Evolutionary conservation across 306 rosid genomes (phyloP).

Genomic region (Rubus parviflorus): DNA sequence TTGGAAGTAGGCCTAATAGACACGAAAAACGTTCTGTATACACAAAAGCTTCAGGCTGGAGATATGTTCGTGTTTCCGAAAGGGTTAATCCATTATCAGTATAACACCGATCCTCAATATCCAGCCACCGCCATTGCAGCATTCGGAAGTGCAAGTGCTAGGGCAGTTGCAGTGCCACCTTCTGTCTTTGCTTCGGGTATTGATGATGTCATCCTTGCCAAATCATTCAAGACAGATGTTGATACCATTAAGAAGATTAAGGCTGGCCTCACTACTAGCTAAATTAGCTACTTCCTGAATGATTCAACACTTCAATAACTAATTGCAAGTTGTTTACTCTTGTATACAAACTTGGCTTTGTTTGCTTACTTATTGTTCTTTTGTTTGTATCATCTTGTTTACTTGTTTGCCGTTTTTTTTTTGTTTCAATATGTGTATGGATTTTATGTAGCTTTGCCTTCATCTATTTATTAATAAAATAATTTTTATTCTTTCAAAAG

Average conservation of each 20-base stretch:
- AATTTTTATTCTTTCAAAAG: background rate
- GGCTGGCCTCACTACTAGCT: conserved; percentile 10
- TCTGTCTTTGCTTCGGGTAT: conserved; percentile 28
- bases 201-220: conserved; percentile 29
- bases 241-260: conserved; percentile 26
- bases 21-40: conserved; percentile 21
- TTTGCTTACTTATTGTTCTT: background rate
- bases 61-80: conserved; percentile 41
- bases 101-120: conserved; percentile 7
- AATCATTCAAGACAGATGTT: conserved; percentile 34
- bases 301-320: background rate
- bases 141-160: conserved; percentile 45
- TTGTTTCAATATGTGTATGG: background rate
- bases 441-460: background rate
- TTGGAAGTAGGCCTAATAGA: conserved; percentile 42
- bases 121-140: conserved; percentile 38
- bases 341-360: background rate
- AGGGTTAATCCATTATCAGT: conserved; percentile 39
- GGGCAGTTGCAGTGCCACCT: conserved; percentile 25
- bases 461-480: background rate
- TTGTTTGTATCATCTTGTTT: background rate
- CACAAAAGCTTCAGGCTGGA: conserved; percentile 29
- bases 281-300: background rate
- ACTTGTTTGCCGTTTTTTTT: background rate
- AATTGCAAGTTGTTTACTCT: background rate